These are phyloP conservation scores for Kazachstania sp. DNA, from an alignment of 1,139 yeast genomes.

Conservation along the genomic window DNA sequence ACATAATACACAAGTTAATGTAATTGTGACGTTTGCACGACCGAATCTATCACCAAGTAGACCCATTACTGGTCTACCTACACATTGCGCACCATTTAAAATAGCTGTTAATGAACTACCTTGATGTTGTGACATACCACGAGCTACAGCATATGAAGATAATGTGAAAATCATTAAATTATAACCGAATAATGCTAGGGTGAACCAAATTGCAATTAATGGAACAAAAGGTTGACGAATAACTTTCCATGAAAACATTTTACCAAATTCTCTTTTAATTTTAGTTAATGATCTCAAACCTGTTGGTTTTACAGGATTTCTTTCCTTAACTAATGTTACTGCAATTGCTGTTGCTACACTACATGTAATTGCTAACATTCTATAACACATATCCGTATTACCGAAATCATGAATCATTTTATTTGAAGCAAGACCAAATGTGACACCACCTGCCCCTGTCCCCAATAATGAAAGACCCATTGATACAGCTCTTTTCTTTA, in stretches of 20 bases:
- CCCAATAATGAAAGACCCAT: slow-evolving; percentile 49
- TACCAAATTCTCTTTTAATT: slow-evolving; percentile 9
- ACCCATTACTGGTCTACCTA: slow-evolving; percentile 64
- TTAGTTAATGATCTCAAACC: slow-evolving; percentile 15
- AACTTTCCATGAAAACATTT: slow-evolving; percentile 12
- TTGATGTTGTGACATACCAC: slow-evolving; percentile 47
- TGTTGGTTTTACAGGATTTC: slow-evolving; percentile 34
- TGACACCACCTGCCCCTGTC: slow-evolving; percentile 52
- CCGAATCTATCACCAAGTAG: slow-evolving; percentile 50
- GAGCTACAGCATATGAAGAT: slow-evolving; percentile 51
- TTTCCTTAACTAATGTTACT: slow-evolving; percentile 39
- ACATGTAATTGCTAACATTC: slow-evolving; percentile 46
- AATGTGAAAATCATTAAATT: slow-evolving; percentile 52
- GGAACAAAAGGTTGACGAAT: slow-evolving; percentile 16
- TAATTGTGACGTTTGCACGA: slow-evolving; percentile 43
- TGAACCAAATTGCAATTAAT: slow-evolving; percentile 47
- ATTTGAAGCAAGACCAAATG: slow-evolving; percentile 35
- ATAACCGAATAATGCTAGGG: slow-evolving; percentile 48
- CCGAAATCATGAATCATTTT: slow-evolving; percentile 40
- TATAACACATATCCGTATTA: slow-evolving; percentile 57
- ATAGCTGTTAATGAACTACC: slow-evolving; percentile 56
- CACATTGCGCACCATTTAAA: slow-evolving; percentile 51
- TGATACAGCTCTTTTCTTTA: slow-evolving; percentile 48
- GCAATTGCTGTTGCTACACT: slow-evolving; percentile 33
- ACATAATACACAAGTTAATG: slow-evolving; percentile 22